phyloP scores from a whole-genome alignment of 139 green algal genomes.

The Chlamydomonas eustigma region DNA sequence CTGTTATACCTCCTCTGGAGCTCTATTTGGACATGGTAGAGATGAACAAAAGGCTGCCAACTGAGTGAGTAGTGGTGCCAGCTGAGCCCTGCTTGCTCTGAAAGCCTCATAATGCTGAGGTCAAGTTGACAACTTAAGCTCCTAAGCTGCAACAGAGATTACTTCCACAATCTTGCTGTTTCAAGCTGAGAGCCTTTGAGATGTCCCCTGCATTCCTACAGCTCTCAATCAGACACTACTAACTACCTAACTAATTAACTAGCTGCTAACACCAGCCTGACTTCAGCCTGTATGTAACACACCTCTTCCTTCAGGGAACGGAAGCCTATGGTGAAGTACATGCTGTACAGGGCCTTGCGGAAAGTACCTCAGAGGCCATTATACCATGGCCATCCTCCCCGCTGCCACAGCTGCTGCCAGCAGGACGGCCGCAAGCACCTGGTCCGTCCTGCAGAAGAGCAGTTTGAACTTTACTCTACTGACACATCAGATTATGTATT shows the following conservation, averaged over 20 bases:
- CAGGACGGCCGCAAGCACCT: neutral
- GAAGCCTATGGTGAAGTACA: constrained; percentile 13
- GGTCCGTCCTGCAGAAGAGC: neutral
- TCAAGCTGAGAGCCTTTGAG: too few relatives aligned
- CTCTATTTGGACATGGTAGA: neutral
- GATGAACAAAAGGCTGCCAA: neutral
- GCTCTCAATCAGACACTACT: neutral
- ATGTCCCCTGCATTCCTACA: too few relatives aligned
- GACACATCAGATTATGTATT: too few relatives aligned
- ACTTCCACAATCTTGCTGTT: too few relatives aligned
- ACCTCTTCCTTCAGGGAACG: constrained; percentile 3
- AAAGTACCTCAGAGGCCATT: constrained; percentile 15
- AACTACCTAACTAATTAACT: neutral
- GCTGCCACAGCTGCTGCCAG: neutral
- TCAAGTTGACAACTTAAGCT: too few relatives aligned
- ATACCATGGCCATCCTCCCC: neutral
- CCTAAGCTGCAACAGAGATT: too few relatives aligned
- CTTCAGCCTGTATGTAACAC: neutral
- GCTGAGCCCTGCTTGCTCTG: too few relatives aligned
- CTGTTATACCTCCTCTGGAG: neutral
- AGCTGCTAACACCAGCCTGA: neutral
- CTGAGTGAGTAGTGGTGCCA: too few relatives aligned
- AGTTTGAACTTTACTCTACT: too few relatives aligned
- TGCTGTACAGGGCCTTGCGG: constrained; percentile 14
- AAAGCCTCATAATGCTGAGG: too few relatives aligned